Evolutionary conservation across 2,329 filamentous ascomycete species (phyloP), one percentile per base, ranked within the genome.

Genomic region (Akanthomyces uredinophilus): DNA sequence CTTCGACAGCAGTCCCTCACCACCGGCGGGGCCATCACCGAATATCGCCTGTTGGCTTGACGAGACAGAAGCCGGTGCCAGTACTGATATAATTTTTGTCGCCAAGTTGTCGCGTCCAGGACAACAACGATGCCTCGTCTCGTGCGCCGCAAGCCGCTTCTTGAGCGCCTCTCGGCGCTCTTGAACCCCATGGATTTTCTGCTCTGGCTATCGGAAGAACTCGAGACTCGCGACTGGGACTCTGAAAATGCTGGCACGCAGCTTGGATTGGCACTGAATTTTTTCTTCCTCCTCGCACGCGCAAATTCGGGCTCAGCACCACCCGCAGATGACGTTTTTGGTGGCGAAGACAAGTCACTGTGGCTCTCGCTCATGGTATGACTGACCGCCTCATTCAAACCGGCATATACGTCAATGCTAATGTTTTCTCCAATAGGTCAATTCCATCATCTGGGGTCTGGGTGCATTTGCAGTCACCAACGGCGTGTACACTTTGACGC

Each of bases 181-280:
- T 79, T 97, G 63, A 94, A 98, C 71, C 92, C 91, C 3, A 88
- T 90, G 78, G 95, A 99, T 76, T 90, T 94, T 70, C 78, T 95
- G 60, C 85, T 99, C 20, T 96, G 92, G 90, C 76, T 96, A 2
- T 96, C 91, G 0, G 94, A 98, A 73, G 91, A 96, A 76, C 83
- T 99, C 64, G 93, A 97, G 72, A 92, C 92, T 32, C 88, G 89
- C 71, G 91, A 96, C 69, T 96, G 92, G 87, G 91, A 97, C 68
- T 91, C 94, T 22, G 88, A 90, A 67, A 78, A 87, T 41, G 89
- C 91, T 73, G 90, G 91, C 29, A 84, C 87, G 5, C 87, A 91
- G 57, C 78, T 96, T 20, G 94, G 92, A 5, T 68, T 96, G 32
- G 83, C 73, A 0, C 79, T 93, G 69, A 98, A 98, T 74, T 77